phyloP scores from a whole-genome alignment of 2,329 filamentous ascomycete species.

The Macroventuria anomochaeta region DNA sequence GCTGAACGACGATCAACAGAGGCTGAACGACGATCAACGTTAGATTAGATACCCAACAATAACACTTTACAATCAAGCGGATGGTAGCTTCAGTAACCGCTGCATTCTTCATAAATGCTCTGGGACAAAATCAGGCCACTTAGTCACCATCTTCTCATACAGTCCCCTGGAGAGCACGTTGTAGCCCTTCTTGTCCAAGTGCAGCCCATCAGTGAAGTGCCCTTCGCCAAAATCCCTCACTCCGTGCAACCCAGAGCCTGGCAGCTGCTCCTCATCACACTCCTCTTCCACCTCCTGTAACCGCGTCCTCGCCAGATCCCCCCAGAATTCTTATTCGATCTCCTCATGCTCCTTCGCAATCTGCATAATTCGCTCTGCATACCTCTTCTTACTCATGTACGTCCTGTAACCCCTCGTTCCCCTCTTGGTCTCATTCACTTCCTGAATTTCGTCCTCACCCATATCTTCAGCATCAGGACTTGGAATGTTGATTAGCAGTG shows the following conservation, averaged over 20 bases:
- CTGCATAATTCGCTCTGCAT: conserved; percentile 48
- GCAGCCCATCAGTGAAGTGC: conserved; percentile 50
- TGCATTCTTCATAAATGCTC: conserved; percentile 22
- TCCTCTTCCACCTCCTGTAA: conserved; percentile 32
- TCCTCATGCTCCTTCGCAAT: conserved; percentile 45
- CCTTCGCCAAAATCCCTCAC: conserved; percentile 41
- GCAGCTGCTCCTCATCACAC: conserved; percentile 42
- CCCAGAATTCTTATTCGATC: conserved; percentile 48
- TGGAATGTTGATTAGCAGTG: conserved; percentile 46
- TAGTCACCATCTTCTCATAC: conserved; percentile 27
- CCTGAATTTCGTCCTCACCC: conserved; percentile 9
- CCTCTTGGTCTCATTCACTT: conserved; percentile 17
- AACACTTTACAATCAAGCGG: background rate
- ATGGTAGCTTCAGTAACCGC: background rate
- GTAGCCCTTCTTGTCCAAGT: conserved; percentile 45
- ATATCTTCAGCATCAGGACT: conserved; percentile 2
- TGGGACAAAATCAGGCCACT: conserved; percentile 43
- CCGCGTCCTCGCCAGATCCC: conserved; percentile 32
- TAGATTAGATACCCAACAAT: conserved; percentile 22
- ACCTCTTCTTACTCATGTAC: conserved; percentile 49
- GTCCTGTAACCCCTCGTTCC: conserved; percentile 37
- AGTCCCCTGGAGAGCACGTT: conserved; percentile 34
- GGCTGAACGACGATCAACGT: conserved; percentile 53
- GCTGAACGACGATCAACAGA: conserved; percentile 65
- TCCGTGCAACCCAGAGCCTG: conserved; percentile 45